A percentile compares a stretch with the other conserved stretches of the same genome.
These are phyloP conservation scores for Vitis hybrid DNA, from an alignment of 177 flowering plant species.

Conservation along the genomic window DNA sequence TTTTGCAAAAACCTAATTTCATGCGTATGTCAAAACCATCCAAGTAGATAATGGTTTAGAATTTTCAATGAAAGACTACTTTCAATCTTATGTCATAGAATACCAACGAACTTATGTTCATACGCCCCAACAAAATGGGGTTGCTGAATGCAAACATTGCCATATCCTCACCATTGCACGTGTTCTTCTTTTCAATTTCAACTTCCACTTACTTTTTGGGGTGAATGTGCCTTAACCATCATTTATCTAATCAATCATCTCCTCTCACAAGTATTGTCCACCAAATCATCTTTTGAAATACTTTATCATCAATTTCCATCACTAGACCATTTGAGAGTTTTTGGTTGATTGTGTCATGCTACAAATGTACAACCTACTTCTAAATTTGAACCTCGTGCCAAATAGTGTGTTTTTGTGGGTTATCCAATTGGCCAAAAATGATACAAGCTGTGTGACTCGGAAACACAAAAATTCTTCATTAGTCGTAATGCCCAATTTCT, in stretches of 20 bases:
- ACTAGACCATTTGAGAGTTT: conserved; percentile 4
- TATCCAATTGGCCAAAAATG: conserved; percentile 3
- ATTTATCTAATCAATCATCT: conserved; percentile 1
- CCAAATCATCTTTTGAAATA: too few species aligned
- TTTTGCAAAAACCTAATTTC: background rate
- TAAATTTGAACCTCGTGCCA: conserved; percentile 8
- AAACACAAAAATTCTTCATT: background rate
- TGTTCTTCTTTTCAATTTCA: background rate
- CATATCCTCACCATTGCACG: conserved; percentile 10
- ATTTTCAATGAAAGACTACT: conserved; percentile 2
- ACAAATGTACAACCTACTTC: background rate
- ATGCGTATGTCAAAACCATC: background rate
- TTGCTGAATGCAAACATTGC: conserved; percentile 1
- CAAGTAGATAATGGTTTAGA: conserved; percentile 11
- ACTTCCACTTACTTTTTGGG: conserved; percentile 10
- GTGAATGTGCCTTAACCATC: conserved; percentile 8
- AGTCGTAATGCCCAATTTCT: conserved; percentile 6
- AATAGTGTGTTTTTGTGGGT: background rate
- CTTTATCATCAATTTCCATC: conserved; percentile 7
- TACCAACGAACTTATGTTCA: conserved; percentile 7
- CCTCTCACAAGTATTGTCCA: background rate
- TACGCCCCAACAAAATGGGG: conserved; percentile 10
- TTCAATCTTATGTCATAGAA: conserved; percentile 3
- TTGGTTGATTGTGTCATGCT: background rate
- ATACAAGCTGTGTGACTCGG: background rate